phyloP scores from a whole-genome alignment of 306 rosid species.

The Rosa persica region DNA sequence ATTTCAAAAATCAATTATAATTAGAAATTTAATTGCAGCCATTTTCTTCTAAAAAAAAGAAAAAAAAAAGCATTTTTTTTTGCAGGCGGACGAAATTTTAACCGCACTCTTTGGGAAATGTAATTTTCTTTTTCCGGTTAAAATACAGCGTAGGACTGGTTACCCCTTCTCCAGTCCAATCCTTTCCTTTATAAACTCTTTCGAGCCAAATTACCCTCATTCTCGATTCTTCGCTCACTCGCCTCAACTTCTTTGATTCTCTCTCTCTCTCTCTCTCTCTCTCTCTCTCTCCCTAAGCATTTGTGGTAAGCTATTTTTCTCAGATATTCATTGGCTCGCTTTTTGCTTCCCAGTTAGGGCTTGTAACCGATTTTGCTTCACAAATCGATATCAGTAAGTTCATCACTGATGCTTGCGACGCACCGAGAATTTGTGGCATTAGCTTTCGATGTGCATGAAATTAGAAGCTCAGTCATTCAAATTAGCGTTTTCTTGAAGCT shows the following conservation, averaged over 20 bases:
- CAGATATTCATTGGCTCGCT: not conserved
- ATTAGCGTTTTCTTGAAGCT: not conserved
- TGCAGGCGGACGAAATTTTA: too few species aligned
- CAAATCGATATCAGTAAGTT: not conserved
- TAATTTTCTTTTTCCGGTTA: too few species aligned
- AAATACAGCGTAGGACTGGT: too few species aligned
- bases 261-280: not conserved
- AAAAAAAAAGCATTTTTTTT: too few species aligned
- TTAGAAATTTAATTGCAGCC: too few species aligned
- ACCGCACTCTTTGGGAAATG: too few species aligned
- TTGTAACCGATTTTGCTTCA: not conserved
- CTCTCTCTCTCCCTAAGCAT: not conserved
- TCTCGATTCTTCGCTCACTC: not conserved
- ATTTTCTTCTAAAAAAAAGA: too few species aligned
- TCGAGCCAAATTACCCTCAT: not conserved
- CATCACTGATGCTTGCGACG: not conserved
- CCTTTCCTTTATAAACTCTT: not conserved
- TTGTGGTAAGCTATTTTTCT: constrained; percentile 2
- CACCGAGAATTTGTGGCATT: not conserved
- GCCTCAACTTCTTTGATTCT: not conserved
- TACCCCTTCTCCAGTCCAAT: not conserved
- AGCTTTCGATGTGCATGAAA: not conserved
- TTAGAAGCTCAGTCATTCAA: not conserved
- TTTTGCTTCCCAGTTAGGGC: not conserved
- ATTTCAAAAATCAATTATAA: too few species aligned